phyloP scores from a whole-genome alignment of 768 basidiomycete genomes.

The Leucocoprinus leucothites region DNA sequence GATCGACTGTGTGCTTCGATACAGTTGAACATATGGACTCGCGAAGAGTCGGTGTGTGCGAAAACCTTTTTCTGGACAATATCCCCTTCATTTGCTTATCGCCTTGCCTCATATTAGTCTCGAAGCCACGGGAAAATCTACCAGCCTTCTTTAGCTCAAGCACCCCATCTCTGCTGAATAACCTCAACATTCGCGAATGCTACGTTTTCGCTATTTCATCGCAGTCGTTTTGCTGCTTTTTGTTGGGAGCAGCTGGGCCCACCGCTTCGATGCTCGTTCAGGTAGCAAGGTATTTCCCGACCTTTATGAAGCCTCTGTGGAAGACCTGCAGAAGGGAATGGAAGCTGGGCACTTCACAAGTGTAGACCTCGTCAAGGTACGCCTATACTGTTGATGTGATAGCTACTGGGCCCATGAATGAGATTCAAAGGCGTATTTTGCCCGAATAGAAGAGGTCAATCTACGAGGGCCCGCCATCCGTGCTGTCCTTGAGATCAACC shows the following conservation, averaged over 20 bases:
- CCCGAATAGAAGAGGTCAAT: constrained; percentile 70
- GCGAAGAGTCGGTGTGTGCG: no score
- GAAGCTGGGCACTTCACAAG: constrained; percentile 50
- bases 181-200: neutral
- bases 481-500: constrained; percentile 58
- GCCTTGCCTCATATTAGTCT: no score
- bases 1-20: no score
- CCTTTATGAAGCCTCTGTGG: constrained; percentile 57
- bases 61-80: no score
- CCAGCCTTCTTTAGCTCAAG: no score
- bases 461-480: constrained; percentile 51
- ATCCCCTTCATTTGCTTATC: no score
- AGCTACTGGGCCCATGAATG: neutral
- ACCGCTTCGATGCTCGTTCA: neutral
- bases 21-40: no score
- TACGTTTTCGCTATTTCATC: neutral
- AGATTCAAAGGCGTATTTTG: constrained; percentile 54
- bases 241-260: neutral
- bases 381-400: neutral
- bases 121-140: no score
- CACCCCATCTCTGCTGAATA: no score
- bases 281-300: constrained; percentile 36
- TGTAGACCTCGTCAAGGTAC: constrained; percentile 56
- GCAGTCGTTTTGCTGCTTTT: neutral
- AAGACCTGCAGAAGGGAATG: constrained; percentile 52